Evolutionary conservation across 108 stramenopile species (phyloP).

Genomic region (Cyclostephanos invisitatus): DNA sequence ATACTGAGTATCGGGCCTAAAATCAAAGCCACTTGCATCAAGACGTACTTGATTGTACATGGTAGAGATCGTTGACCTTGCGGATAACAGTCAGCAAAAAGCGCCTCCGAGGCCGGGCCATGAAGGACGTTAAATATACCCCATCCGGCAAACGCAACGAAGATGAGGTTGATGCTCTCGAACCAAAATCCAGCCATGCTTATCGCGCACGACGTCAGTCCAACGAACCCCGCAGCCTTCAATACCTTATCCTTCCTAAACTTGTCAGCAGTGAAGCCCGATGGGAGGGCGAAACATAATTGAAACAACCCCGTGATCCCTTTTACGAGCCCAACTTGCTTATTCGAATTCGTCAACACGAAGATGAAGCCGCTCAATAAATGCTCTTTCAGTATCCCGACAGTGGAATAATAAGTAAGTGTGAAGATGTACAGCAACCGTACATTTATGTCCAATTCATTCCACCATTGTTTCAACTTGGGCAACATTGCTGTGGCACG

Average conservation of each 20-base stretch:
- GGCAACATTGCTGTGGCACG: not conserved
- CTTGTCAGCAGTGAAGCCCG: slow-evolving; percentile 50
- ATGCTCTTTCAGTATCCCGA: not conserved
- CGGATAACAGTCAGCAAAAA: slow-evolving; percentile 68
- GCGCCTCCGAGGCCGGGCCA: slow-evolving; percentile 59
- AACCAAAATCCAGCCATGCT: slow-evolving; percentile 27
- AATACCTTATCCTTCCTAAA: slow-evolving; percentile 51
- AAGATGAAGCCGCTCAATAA: slow-evolving; percentile 1
- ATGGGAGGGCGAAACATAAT: slow-evolving; percentile 44
- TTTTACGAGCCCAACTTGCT: slow-evolving; percentile 49
- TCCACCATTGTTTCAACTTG: not conserved
- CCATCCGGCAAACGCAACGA: slow-evolving; percentile 41
- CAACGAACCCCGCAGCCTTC: slow-evolving; percentile 38
- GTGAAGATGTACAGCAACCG: not conserved
- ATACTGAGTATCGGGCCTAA: slow-evolving; percentile 45
- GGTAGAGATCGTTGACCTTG: slow-evolving; percentile 55
- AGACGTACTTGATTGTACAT: slow-evolving; percentile 38
- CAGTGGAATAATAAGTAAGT: not conserved
- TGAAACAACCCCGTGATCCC: slow-evolving; percentile 58
- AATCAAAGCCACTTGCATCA: slow-evolving; percentile 37
- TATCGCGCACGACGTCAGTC: slow-evolving; percentile 21
- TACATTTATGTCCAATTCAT: not conserved
- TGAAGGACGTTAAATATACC: slow-evolving; percentile 63
- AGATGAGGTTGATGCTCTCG: slow-evolving; percentile 25
- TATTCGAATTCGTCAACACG: not conserved